Percentiles rank a stretch among this genome's conserved stretches.
These are phyloP conservation scores for Climacium dendroides DNA, from an alignment of 225 moss, liverwort and hornwort genomes.

Conservation along the genomic window DNA sequence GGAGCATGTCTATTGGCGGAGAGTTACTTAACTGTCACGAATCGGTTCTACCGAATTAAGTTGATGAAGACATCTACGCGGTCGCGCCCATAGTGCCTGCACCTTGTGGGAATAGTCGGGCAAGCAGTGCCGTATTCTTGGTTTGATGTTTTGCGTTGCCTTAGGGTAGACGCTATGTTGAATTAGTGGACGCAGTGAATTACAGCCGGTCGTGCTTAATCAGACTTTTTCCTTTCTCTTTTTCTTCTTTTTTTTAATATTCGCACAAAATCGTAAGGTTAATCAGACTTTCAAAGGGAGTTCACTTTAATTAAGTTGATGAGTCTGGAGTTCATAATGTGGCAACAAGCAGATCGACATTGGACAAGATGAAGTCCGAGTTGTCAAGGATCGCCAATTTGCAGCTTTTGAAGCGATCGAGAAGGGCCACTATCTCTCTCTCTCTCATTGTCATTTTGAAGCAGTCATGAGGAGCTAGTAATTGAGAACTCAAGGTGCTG, in stretches of 20 bases:
- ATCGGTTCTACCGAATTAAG: background rate
- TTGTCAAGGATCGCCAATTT: slow-evolving; percentile 58
- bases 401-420: slow-evolving; percentile 44
- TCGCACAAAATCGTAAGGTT: background rate
- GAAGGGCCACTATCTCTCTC: slow-evolving; percentile 63
- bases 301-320: background rate
- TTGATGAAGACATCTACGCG: background rate
- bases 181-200: background rate
- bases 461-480: slow-evolving; percentile 61
- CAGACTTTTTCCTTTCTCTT: background rate
- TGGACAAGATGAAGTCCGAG: slow-evolving; percentile 48
- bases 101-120: background rate
- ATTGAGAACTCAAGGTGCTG: slow-evolving; percentile 42
- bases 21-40: background rate
- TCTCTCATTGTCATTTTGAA: slow-evolving; percentile 51
- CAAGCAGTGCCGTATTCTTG: background rate
- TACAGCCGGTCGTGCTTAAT: background rate
- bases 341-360: slow-evolving; percentile 33
- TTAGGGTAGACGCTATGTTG: background rate
- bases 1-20: background rate
- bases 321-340: background rate
- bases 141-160: background rate
- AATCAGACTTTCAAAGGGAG: background rate
- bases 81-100: background rate
- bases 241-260: rapidly evolving